Conservation (phyloP, 352 stramenopile genomes). For the Aphanomyces euteiches region DNA sequence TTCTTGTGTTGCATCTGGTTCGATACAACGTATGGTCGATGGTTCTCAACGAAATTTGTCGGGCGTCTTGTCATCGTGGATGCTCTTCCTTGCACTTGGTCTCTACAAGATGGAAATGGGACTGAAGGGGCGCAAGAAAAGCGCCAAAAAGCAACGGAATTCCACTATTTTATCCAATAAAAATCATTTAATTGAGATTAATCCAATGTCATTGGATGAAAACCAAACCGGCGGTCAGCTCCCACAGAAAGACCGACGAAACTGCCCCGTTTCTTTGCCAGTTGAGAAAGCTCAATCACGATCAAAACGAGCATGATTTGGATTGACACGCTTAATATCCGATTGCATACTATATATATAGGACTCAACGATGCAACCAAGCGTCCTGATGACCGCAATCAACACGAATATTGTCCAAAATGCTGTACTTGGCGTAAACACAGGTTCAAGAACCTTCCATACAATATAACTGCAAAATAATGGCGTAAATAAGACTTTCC, state of each 20-base stretch:
- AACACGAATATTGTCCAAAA: too few relatives aligned
- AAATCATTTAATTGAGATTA: not conserved
- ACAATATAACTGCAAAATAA: too few relatives aligned
- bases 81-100: not conserved
- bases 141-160: conserved; percentile 1
- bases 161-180: conserved; percentile 19
- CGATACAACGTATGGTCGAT: not conserved
- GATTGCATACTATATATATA: too few relatives aligned
- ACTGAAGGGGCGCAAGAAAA: conserved; percentile 28
- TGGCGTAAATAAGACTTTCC: too few relatives aligned
- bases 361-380: too few relatives aligned
- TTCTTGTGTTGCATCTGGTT: conserved; percentile 18
- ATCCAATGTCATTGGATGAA: conserved; percentile 12
- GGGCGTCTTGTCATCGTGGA: conserved; percentile 3
- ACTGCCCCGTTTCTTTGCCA: conserved; percentile 2
- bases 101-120: conserved; percentile 3
- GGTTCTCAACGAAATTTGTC: not conserved
- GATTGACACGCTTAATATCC: too few relatives aligned
- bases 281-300: not conserved
- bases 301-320: not conserved
- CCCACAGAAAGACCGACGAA: conserved; percentile 6
- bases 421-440: too few relatives aligned
- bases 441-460: too few relatives aligned
- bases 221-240: not conserved
- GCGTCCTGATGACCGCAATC: too few relatives aligned